Base-by-base conservation (phyloP, 1,284 basidiomycete genomes). In the Naganishia sp. region DNA sequence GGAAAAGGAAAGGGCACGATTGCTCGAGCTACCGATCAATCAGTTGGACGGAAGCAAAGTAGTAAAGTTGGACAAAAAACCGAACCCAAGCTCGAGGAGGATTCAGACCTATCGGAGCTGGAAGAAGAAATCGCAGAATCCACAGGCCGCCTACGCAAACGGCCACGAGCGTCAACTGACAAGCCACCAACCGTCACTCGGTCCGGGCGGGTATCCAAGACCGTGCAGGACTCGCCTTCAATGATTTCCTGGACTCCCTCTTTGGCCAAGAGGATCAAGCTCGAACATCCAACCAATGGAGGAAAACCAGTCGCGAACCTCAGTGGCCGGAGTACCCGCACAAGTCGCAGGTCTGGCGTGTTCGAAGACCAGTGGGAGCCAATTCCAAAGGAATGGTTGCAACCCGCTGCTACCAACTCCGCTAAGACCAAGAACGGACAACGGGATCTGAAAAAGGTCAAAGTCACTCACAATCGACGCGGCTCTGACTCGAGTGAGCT, bases 371-470 rank as follows among this genome's bases (percentile, higher is more conserved):
- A 75, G 35, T 81, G 80, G 80, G 76, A 81, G 64, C 72, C 77
- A 57, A 71, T 81, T 15, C 80, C 80, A 0, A 72, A 73, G 1
- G 79, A 80, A 53, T 79, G 79, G 77, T 68, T 81, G 25, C 51
- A 54, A 28, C 43, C 60, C 35, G n/a, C 53, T 9, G 25, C 54
- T 10, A 53, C 32, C 2, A n/a, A 28, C 3, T 25, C 47, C n/a
- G 35, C 47, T 9, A 70, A 70, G 62, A 68, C 49, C 7, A 70
- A 66, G 56, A 41, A 51, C 32, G 67, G 61, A 54, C 66, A 52
- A 17, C 41, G 21, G 43, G 23, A 15, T 18, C 23, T 1, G 7
- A 71, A 66, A 57, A 41, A 55, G 31, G 68, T 57, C 49, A 66
- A 49, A 41, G 46, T 28, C 35, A 21, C 18, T 17, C 21, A 23